Evolutionary conservation across 192 early-diverging fungal species (phyloP), one percentile per base, ranked within the genome.

Genomic region (Backusella australiensis): DNA sequence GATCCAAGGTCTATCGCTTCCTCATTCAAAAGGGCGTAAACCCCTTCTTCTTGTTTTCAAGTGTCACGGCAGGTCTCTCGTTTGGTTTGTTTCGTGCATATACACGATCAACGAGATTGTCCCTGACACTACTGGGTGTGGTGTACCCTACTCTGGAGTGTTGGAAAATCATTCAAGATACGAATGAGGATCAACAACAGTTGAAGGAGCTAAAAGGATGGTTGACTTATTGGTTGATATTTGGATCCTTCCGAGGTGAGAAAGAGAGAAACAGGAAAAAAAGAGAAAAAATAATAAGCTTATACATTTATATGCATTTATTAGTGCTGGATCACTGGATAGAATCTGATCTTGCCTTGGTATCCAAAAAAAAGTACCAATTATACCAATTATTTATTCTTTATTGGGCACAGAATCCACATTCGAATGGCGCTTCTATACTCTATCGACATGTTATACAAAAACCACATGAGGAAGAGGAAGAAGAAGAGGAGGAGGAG

Each of bases 191-290:
- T 74, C 36, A 68, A 41, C 77, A 74, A 0, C 77, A 81, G 23
- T 68, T 82, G 46, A 77, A 83, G 36, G 83, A 84, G 49, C 73
- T 77, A 0, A 88, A 84, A 35, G 81, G 84, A 67, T 90, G 89
- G 89, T 65, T 90, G 3, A 86, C 87, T 44, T 90, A 90, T 79
- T 90, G 89, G 89, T 77, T 84, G 23, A 75, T 90, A 41, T 90
- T 86, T 80, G 89, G 89, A 4, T 84, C 83, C 36, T 74, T 90
- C 23, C 86, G 86, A 73, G 77, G 82, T 83, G 74, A 49, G 12
- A 6, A 1, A 23, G 26, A 46, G 8, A 53, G 52, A 21, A 21
- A 21, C 21, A 6, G 1, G 32, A 32, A 32, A 32, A 32, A 32
- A 32, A 32, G 32, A 32, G 2, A 32, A 32, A 32, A 2, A 39